Evolutionary conservation across 2,329 filamentous ascomycete genomes (phyloP).

Genomic region (Drechslerella coelobrocha): DNA sequence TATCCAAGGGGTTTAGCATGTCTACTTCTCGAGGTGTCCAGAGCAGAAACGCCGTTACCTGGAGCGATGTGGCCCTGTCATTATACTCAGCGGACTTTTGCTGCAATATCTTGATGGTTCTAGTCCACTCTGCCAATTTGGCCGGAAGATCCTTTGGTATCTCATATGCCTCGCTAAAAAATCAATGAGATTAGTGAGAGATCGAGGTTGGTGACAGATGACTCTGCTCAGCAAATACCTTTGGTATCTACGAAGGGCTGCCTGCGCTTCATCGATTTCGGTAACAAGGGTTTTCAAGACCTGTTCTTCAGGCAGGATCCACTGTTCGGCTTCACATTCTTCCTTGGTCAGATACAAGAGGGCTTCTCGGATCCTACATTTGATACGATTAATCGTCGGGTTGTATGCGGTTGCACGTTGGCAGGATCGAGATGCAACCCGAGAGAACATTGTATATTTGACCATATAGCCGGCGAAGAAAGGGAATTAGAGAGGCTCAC

Average conservation of each 20-base stretch:
- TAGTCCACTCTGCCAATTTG: slow-evolving; percentile 76
- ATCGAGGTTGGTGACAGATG: neutral
- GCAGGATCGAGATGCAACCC: neutral
- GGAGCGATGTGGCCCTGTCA: slow-evolving; percentile 63
- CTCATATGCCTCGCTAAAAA: slow-evolving; percentile 28
- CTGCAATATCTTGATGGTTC: slow-evolving; percentile 71
- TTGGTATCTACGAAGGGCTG: slow-evolving; percentile 29
- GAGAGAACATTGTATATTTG: neutral
- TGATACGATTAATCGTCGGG: neutral
- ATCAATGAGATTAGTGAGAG: neutral
- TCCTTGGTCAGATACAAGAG: slow-evolving; percentile 66
- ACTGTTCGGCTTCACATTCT: slow-evolving; percentile 64
- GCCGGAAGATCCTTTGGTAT: slow-evolving; percentile 66
- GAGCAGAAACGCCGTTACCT: slow-evolving; percentile 46
- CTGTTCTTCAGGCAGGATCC: slow-evolving; percentile 65
- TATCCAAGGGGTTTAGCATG: slow-evolving; percentile 1
- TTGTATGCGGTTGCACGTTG: neutral
- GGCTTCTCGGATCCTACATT: slow-evolving; percentile 19
- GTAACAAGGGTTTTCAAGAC: slow-evolving; percentile 66
- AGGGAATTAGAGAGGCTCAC: slow-evolving; percentile 7
- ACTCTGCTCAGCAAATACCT: slow-evolving; percentile 23
- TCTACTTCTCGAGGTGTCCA: slow-evolving; percentile 14
- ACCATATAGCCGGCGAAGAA: neutral
- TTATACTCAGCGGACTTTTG: slow-evolving; percentile 72
- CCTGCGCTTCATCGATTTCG: slow-evolving; percentile 59